Conservation (phyloP, 768 basidiomycete species). For the Mrakia hoshinonis region DNA sequence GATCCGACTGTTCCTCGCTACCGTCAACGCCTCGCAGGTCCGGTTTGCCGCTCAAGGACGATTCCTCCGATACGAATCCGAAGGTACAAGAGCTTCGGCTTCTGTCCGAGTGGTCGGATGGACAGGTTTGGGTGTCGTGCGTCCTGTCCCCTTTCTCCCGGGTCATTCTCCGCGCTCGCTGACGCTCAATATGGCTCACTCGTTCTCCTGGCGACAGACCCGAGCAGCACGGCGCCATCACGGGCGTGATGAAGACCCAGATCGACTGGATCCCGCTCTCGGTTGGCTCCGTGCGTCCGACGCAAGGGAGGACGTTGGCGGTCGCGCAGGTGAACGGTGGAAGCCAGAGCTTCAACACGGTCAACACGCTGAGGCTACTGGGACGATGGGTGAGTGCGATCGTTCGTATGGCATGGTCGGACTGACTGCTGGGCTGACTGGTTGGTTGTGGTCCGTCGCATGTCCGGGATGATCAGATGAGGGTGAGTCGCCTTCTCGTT, state of each 20-base stretch:
- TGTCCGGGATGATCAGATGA: slow-evolving; percentile 1
- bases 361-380: slow-evolving; percentile 38
- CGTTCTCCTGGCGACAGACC: slow-evolving; percentile 35
- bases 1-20: background rate
- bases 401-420: no score
- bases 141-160: background rate
- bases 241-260: slow-evolving; percentile 42
- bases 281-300: slow-evolving; percentile 39
- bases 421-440: no score
- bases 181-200: slow-evolving; percentile 31
- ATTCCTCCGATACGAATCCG: slow-evolving; percentile 30
- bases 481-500: background rate
- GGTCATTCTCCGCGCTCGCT: background rate
- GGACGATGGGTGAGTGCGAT: slow-evolving; percentile 43
- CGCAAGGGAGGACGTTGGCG: slow-evolving; percentile 40
- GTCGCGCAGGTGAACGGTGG: slow-evolving; percentile 39
- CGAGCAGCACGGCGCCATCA: slow-evolving; percentile 41
- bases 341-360: slow-evolving; percentile 39
- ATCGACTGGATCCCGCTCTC: slow-evolving; percentile 43
- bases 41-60: slow-evolving; percentile 31
- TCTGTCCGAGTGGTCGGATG: slow-evolving; percentile 12
- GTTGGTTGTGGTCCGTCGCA: no score
- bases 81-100: slow-evolving; percentile 38
- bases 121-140: slow-evolving; percentile 22
- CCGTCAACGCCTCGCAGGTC: background rate